A percentile compares a stretch with the other conserved stretches of the same genome.
Evolutionary conservation across 768 basidiomycete species (phyloP).

Genomic region (Tulasnella sp.): DNA sequence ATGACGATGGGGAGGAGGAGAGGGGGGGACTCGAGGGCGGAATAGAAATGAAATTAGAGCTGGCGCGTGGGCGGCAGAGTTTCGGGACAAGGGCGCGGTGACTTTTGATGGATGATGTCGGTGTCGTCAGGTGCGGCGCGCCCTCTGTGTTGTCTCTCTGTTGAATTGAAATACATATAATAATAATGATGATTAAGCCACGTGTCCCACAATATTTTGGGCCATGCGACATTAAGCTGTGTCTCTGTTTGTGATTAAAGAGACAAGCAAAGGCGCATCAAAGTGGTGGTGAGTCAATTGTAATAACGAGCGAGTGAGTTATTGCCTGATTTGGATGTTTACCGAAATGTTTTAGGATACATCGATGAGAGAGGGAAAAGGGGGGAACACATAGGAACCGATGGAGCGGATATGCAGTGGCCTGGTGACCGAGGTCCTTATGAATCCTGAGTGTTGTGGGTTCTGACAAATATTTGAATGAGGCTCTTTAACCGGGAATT

Average conservation of each 20-base stretch:
- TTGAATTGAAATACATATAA: background rate
- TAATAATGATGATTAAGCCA: background rate
- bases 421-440: background rate
- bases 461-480: constrained; percentile 9
- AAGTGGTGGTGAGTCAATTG: background rate
- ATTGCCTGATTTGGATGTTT: constrained; percentile 3
- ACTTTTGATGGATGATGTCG: background rate
- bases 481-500: background rate
- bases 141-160: no score
- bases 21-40: background rate
- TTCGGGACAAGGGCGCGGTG: background rate
- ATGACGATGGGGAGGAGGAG: background rate
- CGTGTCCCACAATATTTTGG: background rate
- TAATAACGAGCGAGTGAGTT: background rate
- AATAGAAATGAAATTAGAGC: background rate
- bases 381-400: background rate
- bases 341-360: background rate
- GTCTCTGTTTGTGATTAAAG: background rate
- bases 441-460: background rate
- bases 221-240: background rate
- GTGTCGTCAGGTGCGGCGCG: constrained; percentile 1
- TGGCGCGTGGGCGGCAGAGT: background rate
- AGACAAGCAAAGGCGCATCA: background rate
- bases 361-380: background rate
- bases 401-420: background rate